Evolutionary conservation across 176 grass and related monocot species (phyloP).

Genomic region (Chloris gayana): DNA sequence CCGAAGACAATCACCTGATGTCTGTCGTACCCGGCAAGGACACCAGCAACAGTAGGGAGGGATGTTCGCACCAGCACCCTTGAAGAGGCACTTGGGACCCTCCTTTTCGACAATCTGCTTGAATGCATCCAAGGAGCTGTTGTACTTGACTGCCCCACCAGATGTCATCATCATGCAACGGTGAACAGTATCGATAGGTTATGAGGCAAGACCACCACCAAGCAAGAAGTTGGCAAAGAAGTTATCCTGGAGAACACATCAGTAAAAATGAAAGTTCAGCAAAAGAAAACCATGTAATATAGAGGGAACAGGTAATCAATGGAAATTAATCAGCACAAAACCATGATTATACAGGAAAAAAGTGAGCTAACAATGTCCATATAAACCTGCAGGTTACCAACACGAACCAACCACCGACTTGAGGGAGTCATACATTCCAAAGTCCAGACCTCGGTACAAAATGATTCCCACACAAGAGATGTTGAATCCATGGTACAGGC

Average conservation of each 20-base stretch:
- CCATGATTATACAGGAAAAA: neutral
- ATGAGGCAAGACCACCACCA: slow-evolving; percentile 62
- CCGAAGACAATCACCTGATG: slow-evolving; percentile 60
- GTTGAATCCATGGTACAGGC: slow-evolving; percentile 65
- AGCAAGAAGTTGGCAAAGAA: slow-evolving; percentile 62
- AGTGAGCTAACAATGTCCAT: neutral
- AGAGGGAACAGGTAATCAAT: neutral
- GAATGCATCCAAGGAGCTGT: slow-evolving; percentile 54
- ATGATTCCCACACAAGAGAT: slow-evolving; percentile 74
- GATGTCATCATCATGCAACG: slow-evolving; percentile 79
- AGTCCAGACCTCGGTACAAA: slow-evolving; percentile 65
- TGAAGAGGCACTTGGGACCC: slow-evolving; percentile 59
- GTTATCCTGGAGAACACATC: slow-evolving; percentile 49
- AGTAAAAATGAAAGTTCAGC: neutral
- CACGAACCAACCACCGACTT: slow-evolving; percentile 61
- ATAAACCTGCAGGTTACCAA: slow-evolving; percentile 53
- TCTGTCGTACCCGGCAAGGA: slow-evolving; percentile 65
- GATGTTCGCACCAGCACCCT: slow-evolving; percentile 64
- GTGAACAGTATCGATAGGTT: slow-evolving; percentile 64
- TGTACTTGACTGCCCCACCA: slow-evolving; percentile 71
- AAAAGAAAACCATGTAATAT: neutral
- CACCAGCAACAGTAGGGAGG: slow-evolving; percentile 64
- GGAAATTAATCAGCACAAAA: neutral
- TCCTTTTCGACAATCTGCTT: slow-evolving; percentile 65
- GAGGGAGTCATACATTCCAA: slow-evolving; percentile 70